These are phyloP conservation scores for Thinopyrum elongatum DNA, from an alignment of 176 grass and related monocot genomes.

Conservation along the genomic window DNA sequence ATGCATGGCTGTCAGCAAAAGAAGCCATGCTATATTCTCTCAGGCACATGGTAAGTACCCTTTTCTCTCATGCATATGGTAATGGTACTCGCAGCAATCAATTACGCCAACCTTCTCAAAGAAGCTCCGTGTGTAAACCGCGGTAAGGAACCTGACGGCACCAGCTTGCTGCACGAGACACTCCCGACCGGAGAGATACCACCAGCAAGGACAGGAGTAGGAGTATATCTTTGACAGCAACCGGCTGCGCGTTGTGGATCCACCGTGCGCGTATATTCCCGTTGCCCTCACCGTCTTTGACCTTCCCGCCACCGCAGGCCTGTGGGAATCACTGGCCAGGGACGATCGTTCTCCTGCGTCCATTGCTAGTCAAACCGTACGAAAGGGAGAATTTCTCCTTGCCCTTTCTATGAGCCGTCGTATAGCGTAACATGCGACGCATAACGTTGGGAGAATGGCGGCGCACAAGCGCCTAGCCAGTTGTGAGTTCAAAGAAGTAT, in stretches of 20 bases:
- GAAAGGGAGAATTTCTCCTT: neutral
- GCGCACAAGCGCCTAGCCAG: too few relatives aligned
- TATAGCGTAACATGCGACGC: too few relatives aligned
- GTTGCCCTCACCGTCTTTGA: neutral
- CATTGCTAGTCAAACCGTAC: neutral
- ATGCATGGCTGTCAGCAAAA: neutral
- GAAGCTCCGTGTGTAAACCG: neutral
- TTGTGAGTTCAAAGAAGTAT: too few relatives aligned
- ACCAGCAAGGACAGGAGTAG: neutral
- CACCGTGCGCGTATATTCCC: conserved; percentile 3
- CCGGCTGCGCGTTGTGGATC: neutral
- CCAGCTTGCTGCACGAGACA: neutral
- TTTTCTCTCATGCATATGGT: too few relatives aligned
- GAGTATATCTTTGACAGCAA: neutral
- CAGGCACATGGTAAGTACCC: too few relatives aligned
- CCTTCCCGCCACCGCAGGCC: too few relatives aligned
- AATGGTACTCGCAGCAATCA: too few relatives aligned
- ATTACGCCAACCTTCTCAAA: too few relatives aligned
- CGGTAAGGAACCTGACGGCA: neutral
- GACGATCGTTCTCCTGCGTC: neutral
- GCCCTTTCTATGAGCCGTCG: too few relatives aligned
- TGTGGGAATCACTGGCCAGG: neutral
- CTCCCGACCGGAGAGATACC: neutral
- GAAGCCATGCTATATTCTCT: neutral
- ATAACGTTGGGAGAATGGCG: too few relatives aligned